phyloP scores from a whole-genome alignment of 805 yeast species.

The Saturnispora hagleri region DNA sequence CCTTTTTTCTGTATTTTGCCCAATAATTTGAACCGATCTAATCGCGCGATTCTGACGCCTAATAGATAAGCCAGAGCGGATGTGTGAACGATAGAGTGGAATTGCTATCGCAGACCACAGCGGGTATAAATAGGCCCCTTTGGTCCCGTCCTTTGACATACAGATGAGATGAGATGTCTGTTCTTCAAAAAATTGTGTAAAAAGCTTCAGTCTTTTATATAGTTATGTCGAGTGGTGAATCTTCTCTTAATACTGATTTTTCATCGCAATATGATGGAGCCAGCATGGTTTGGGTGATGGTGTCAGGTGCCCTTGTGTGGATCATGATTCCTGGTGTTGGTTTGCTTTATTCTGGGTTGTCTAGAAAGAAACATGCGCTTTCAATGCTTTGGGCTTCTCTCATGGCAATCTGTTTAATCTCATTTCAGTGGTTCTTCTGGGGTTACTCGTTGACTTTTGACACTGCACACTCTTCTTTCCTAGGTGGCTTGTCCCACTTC shows the following conservation, averaged over 20 bases:
- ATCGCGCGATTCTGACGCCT: neutral
- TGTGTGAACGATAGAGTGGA: neutral
- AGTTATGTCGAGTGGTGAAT: neutral
- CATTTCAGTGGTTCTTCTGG: slow-evolving; percentile 98
- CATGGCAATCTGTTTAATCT: slow-evolving; percentile 73
- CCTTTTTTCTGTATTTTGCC: neutral
- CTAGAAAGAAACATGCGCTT: slow-evolving; percentile 93
- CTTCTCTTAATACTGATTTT: slow-evolving; percentile 38
- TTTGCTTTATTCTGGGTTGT: slow-evolving; percentile 81
- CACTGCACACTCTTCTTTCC: slow-evolving; percentile 42
- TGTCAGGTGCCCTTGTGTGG: slow-evolving; percentile 77
- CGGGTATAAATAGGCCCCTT: neutral
- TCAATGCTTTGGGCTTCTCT: slow-evolving; percentile 90
- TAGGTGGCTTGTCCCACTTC: slow-evolving; percentile 77
- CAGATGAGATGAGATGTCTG: neutral
- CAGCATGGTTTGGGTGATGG: slow-evolving; percentile 80
- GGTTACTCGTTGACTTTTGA: slow-evolving; percentile 86
- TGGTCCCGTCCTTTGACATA: neutral
- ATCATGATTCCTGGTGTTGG: slow-evolving; percentile 97
- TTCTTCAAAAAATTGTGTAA: neutral
- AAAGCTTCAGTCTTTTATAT: neutral
- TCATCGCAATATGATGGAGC: slow-evolving; percentile 62
- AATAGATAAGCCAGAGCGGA: neutral
- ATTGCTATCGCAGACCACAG: neutral
- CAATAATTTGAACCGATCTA: neutral